phyloP scores from a whole-genome alignment of 345 rosid genomes.

The Salix purpurea region DNA sequence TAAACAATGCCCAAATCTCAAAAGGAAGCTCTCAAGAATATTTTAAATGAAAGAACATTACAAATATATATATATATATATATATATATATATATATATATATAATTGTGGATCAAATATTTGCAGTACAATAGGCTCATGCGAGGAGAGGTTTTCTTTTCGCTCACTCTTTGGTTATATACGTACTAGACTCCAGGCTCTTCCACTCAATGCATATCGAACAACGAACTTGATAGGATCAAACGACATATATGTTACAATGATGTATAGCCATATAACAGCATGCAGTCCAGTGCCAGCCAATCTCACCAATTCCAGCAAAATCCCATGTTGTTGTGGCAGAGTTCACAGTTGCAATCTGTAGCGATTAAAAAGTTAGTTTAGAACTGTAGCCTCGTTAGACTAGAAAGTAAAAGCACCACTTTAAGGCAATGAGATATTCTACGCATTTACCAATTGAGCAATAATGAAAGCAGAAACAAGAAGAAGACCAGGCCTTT shows the following conservation, averaged over 20 bases:
- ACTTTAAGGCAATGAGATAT: not conserved
- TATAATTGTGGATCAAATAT: too few species aligned
- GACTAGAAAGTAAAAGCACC: not conserved
- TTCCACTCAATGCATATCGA: constrained; percentile 68
- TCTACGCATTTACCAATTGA: constrained; percentile 38
- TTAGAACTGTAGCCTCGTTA: not conserved
- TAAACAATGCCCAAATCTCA: not conserved
- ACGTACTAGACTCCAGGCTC: constrained; percentile 68
- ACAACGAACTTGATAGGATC: constrained; percentile 85
- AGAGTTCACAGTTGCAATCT: constrained; percentile 68
- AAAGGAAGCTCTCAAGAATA: not conserved
- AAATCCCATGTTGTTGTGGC: constrained; percentile 51
- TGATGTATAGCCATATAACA: constrained; percentile 73
- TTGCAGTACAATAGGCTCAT: not conserved
- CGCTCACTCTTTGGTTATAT: constrained; percentile 60
- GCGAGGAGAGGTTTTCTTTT: not conserved
- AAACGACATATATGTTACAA: constrained; percentile 54
- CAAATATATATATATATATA: too few species aligned
- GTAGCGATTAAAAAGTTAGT: not conserved
- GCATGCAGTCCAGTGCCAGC: constrained; percentile 82
- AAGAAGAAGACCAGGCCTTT: constrained; percentile 68
- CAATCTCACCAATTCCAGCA: constrained; percentile 63
- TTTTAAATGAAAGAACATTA: not conserved
- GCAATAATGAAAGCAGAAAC: constrained; percentile 63
- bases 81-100: too few species aligned